Conservation (phyloP, 2,329 filamentous ascomycete species). For the Mycosphaerella sp. region DNA sequence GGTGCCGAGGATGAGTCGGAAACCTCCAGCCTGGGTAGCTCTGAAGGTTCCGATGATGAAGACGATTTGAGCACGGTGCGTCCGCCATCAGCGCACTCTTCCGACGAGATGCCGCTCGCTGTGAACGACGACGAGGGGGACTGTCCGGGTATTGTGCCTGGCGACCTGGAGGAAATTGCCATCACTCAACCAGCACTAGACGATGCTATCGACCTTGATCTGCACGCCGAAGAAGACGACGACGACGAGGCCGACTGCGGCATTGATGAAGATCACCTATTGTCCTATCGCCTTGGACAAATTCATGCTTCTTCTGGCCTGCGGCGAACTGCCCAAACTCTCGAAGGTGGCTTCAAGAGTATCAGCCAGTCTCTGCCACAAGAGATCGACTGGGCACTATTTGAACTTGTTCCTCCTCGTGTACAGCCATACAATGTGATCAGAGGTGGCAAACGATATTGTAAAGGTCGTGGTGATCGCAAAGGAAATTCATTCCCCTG, state of each 20-base stretch:
- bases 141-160: constrained; percentile 67
- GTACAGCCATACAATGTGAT: constrained; percentile 67
- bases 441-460: constrained; percentile 44
- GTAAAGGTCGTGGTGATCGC: constrained; percentile 24
- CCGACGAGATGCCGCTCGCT: constrained; percentile 18
- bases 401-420: constrained; percentile 68
- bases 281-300: constrained; percentile 72
- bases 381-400: constrained; percentile 93
- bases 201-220: constrained; percentile 58
- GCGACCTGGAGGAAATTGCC: constrained; percentile 67
- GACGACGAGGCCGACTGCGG: constrained; percentile 63
- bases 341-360: constrained; percentile 39
- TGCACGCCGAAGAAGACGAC: constrained; percentile 74
- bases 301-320: constrained; percentile 88
- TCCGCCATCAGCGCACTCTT: constrained; percentile 25
- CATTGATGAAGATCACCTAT: constrained; percentile 74
- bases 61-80: constrained; percentile 43
- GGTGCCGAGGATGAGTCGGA: constrained; percentile 32
- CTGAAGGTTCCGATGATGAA: constrained; percentile 52
- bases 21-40: constrained; percentile 33
- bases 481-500: constrained; percentile 34
- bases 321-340: constrained; percentile 46
- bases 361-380: constrained; percentile 61
- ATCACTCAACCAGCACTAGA: constrained; percentile 90
- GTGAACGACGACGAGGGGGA: constrained; percentile 48